Evolutionary conservation across 1,284 basidiomycete genomes (phyloP), one percentile per base, ranked within the genome.

Genomic region (Sanguinoderma infundibulare): DNA sequence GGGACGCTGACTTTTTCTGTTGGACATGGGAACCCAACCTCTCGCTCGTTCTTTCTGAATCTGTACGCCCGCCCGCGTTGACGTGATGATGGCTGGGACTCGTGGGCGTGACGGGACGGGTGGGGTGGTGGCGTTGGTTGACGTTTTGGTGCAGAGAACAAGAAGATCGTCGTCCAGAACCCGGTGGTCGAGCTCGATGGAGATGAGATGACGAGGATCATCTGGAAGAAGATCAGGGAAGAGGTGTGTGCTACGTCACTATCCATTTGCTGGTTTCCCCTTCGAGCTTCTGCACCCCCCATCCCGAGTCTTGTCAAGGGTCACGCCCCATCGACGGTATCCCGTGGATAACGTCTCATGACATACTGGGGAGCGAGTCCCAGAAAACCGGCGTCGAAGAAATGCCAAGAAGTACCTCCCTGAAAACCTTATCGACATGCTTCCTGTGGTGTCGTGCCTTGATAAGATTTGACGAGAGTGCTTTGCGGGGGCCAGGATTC

Each of bases 181-280:
- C 96, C 97, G 22, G 87, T 99, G 63, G 96, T 98, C 62, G 96
- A 98, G 83, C 88, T 98, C 59, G 95, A 98, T 76, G 95, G 95
- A 55, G 95, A 98, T 78, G 95, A 98, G 79, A 97, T 97, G 95
- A 98, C 95, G 42, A 85, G 95, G 69, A 96, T 98, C 70, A 98
- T 98, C 77, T 98, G 96, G 96, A 95, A 98, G 85, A 98, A 97
- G 85, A 98, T 98, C 75, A 86, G 95, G 60, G 92, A 98, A 72
- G 94, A 98, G 85, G 93, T 94, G 63, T 22, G 68, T 57, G 6
- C n/a, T 22, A 32, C 14, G 8, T 24, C n/a, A 24, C 22, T 36
- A 14, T 22, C 7, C 26, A n/a, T 24, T 6, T 24, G 8, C 38
- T 24, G 24, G 3, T 15, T 26, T 44, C 12, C 22, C 42, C 12